Evolutionary conservation across 2,329 filamentous ascomycete species (phyloP).

Genomic region (Escovopsis sp.): DNA sequence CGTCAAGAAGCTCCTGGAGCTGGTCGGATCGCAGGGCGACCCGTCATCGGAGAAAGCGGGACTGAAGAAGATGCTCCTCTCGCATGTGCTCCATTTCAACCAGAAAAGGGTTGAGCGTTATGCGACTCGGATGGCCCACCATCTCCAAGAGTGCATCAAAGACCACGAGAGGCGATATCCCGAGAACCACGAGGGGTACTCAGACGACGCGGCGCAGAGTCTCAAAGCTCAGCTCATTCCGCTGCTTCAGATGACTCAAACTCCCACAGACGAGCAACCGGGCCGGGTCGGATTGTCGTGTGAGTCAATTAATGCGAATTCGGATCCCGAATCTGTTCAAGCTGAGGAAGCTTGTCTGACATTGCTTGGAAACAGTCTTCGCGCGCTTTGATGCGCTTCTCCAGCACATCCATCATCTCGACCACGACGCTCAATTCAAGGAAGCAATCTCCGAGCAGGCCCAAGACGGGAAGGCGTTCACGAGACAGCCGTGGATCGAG

Average conservation of each 20-base stretch:
- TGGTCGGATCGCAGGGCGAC: constrained; percentile 1
- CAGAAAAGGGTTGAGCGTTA: constrained; percentile 8
- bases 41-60: rapidly evolving
- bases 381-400: constrained; percentile 1
- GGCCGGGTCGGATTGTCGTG: too few relatives aligned
- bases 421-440: background rate
- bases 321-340: background rate
- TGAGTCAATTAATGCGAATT: background rate
- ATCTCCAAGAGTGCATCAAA: constrained; percentile 6
- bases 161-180: background rate
- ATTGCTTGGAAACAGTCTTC: background rate
- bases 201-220: background rate
- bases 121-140: constrained; percentile 2
- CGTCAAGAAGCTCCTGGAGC: constrained; percentile 6
- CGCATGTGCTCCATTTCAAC: constrained; percentile 11
- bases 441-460: constrained; percentile 2
- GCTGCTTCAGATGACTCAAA: background rate
- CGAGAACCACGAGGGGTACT: background rate
- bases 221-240: background rate
- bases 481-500: constrained; percentile 11
- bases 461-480: constrained; percentile 1
- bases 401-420: background rate
- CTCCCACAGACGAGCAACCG: background rate
- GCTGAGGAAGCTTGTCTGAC: background rate
- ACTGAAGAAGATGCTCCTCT: background rate